Evolutionary conservation across 176 grass and related monocot genomes (phyloP).

Genomic region (Olyra latifolia): DNA sequence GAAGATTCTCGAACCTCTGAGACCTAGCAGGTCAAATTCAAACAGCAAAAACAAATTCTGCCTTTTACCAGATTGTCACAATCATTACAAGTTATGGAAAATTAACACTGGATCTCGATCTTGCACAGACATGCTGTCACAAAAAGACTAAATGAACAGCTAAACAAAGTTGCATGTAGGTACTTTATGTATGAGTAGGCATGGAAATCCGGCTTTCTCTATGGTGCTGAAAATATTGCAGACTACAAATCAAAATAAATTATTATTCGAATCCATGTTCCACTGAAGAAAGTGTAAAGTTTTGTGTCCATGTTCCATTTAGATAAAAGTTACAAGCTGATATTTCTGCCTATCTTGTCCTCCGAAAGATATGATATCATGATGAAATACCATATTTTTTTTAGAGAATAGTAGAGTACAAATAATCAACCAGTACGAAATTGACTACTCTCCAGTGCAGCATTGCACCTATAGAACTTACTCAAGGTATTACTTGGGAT

Average conservation of each 20-base stretch:
- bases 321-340: conserved; percentile 10
- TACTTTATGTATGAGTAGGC: background rate
- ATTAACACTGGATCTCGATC: background rate
- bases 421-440: background rate
- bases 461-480: background rate
- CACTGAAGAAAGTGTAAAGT: background rate
- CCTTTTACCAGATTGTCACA: background rate
- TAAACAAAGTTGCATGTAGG: background rate
- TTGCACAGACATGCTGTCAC: background rate
- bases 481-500: no score
- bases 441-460: background rate
- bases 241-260: background rate
- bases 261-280: background rate
- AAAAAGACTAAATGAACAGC: background rate
- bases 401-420: background rate
- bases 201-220: background rate
- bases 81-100: background rate
- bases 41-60: background rate
- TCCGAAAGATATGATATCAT: background rate
- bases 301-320: background rate
- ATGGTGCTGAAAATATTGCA: background rate
- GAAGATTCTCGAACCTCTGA: background rate
- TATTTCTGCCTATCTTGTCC: background rate
- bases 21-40: background rate
- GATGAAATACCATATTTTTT: background rate